Base-by-base conservation (phyloP, 805 yeast species). In the Starmerella floris region DNA sequence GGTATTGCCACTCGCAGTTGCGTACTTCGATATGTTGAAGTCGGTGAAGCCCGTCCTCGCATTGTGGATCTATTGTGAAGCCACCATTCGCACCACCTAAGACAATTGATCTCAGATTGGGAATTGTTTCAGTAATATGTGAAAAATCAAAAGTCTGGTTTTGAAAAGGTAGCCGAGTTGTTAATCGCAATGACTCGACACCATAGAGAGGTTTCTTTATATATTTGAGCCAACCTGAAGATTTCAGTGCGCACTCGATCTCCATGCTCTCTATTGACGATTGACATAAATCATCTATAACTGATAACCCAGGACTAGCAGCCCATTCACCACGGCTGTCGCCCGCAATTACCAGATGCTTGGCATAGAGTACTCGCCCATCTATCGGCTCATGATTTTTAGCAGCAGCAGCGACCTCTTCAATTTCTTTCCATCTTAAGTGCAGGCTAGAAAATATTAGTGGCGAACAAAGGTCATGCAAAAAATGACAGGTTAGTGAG, bases 151-250 rank as follows among this genome's bases (percentile, higher is more conserved):
- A 53, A 3, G 43, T 16, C 23, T 27, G 30, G 33, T 40, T 43
- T 26, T 35, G 30, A 6, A 34, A 41, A 1, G 28, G 20, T 8
- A 41, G 41, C 11, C 23, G 13, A 11, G 38, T 38, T 4, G 28
- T 27, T 10, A 45, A 35, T 5, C 34, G 30, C 16, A 52, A 35
- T 4, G 15, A 17, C 33, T 20, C 20, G 2, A 37, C 19, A 3
- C 35, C 35, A 2, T 26, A 21, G 13, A 42, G 41, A 2, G 51
- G 48, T 9, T 33, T 37, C 15, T 28, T 41, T 1, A 50, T 33
- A 35, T 51, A 53, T 22, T 51, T 50, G 30, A 53, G 45, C 56
- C 56, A 53, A 4, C 50, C 56, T 3, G 43, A 40, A 4, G 43
- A 40, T 4, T 30, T 23, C 23, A 40, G 27, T 10, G 43, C 43